Percentiles rank a stretch among this genome's conserved stretches.
phyloP scores from a whole-genome alignment of 768 basidiomycete genomes.

The Astraeus odoratus region DNA sequence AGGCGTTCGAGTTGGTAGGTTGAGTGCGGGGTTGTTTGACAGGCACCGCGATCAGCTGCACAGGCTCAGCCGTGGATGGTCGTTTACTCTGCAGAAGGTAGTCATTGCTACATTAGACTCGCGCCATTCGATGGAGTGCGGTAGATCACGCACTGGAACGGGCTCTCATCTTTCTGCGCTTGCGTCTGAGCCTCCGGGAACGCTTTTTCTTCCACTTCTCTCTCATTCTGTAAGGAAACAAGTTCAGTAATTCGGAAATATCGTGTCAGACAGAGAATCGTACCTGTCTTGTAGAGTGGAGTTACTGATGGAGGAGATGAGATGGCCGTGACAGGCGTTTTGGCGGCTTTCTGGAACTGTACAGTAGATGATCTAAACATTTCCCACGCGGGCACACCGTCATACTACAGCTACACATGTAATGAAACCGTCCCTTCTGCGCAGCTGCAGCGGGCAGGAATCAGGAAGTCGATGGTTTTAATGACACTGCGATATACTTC shows the following conservation, averaged over 20 bases:
- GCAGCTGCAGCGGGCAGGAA: too few species aligned
- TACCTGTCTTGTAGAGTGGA: slow-evolving; percentile 25
- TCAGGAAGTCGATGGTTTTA: too few species aligned
- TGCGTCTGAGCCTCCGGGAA: slow-evolving; percentile 86
- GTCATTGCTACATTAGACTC: background rate
- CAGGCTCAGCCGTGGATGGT: slow-evolving; percentile 21
- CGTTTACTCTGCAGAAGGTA: slow-evolving; percentile 30
- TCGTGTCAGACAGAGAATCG: background rate
- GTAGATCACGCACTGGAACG: slow-evolving; percentile 69
- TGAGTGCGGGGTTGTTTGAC: background rate
- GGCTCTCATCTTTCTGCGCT: slow-evolving; percentile 94
- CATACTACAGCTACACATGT: too few species aligned
- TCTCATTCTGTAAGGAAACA: slow-evolving; percentile 63
- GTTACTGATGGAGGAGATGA: slow-evolving; percentile 20
- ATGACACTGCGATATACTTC: too few species aligned
- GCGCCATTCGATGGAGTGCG: background rate
- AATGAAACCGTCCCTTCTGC: too few species aligned
- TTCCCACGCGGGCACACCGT: slow-evolving; percentile 13
- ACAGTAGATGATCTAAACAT: slow-evolving; percentile 25
- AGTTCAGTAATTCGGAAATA: background rate
- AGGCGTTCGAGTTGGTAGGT: slow-evolving; percentile 3
- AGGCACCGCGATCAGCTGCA: slow-evolving; percentile 11
- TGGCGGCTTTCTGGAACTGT: slow-evolving; percentile 30
- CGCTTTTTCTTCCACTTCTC: slow-evolving; percentile 98
- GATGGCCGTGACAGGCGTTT: slow-evolving; percentile 9